Conservation (phyloP, 2,329 filamentous ascomycete species). For the Xylaria digitata region DNA sequence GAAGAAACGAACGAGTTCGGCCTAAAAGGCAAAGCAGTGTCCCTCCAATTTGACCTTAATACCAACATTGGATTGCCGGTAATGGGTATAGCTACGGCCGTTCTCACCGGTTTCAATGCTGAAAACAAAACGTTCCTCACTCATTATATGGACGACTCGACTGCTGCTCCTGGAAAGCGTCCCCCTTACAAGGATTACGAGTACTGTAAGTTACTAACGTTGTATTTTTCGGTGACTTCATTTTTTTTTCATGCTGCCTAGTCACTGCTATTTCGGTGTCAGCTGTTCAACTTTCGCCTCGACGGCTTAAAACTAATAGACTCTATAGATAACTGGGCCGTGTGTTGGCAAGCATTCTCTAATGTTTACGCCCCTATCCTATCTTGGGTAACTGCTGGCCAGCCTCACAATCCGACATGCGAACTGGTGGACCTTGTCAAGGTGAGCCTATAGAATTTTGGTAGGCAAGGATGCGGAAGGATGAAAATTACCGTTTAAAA, state of each 20-base stretch:
- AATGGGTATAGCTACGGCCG: slow-evolving; percentile 2
- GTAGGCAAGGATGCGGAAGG: too few relatives aligned
- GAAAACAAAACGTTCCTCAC: slow-evolving; percentile 14
- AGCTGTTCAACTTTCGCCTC: too few relatives aligned
- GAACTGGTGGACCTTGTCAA: slow-evolving; percentile 12
- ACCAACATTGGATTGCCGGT: background rate
- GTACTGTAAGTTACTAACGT: background rate
- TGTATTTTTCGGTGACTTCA: background rate
- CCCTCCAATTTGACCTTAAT: background rate
- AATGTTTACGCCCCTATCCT: slow-evolving; percentile 3
- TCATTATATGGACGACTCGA: slow-evolving; percentile 14
- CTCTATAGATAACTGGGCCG: slow-evolving; percentile 11
- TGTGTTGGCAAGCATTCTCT: slow-evolving; percentile 14
- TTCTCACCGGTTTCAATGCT: slow-evolving; percentile 3
- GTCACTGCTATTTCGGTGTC: too few relatives aligned
- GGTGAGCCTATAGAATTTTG: background rate
- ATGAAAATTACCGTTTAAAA: too few relatives aligned
- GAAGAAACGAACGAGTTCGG: slow-evolving; percentile 1
- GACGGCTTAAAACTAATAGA: background rate
- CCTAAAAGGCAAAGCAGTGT: background rate
- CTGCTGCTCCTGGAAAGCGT: background rate
- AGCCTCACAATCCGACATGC: slow-evolving; percentile 21
- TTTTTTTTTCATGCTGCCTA: too few relatives aligned
- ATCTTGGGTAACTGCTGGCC: slow-evolving; percentile 16
- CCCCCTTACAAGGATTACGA: background rate